Percentiles rank a stretch among this genome's conserved stretches.
These are phyloP conservation scores for Lactarius psammicola DNA, from an alignment of 768 basidiomycete genomes.

Conservation along the genomic window DNA sequence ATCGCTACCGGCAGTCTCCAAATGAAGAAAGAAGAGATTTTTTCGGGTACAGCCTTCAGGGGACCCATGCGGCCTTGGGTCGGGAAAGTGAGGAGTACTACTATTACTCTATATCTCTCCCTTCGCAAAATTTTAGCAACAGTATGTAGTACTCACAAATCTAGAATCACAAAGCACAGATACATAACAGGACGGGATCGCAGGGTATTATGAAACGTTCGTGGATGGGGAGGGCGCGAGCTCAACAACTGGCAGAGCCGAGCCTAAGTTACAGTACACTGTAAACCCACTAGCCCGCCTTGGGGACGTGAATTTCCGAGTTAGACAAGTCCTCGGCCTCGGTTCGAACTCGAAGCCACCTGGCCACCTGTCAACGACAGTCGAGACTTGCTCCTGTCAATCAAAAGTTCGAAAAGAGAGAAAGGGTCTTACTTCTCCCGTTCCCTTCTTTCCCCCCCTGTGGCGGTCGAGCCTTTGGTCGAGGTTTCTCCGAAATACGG, in stretches of 20 bases:
- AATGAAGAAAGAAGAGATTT: not conserved
- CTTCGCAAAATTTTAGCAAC: not conserved
- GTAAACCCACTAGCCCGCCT: no score
- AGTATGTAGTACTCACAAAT: not conserved
- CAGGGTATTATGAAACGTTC: not conserved
- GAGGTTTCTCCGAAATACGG: not conserved
- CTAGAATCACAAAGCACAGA: not conserved
- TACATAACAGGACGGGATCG: not conserved
- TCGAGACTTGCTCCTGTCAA: constrained; percentile 1
- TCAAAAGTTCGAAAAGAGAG: no score
- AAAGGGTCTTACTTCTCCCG: not conserved
- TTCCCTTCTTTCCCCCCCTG: not conserved
- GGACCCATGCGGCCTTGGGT: not conserved
- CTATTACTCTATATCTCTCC: not conserved
- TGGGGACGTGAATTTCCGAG: not conserved
- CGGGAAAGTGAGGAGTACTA: not conserved
- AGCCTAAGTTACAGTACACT: no score
- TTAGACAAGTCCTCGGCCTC: not conserved
- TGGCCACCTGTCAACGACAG: not conserved
- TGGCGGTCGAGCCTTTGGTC: not conserved
- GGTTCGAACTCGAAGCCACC: not conserved
- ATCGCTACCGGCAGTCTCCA: not conserved
- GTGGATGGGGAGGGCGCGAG: not conserved
- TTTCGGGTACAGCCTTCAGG: not conserved
- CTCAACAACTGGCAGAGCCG: not conserved